Conservation (phyloP, 1,284 basidiomycete genomes). For the Thecaphora thlaspeos region DNA sequence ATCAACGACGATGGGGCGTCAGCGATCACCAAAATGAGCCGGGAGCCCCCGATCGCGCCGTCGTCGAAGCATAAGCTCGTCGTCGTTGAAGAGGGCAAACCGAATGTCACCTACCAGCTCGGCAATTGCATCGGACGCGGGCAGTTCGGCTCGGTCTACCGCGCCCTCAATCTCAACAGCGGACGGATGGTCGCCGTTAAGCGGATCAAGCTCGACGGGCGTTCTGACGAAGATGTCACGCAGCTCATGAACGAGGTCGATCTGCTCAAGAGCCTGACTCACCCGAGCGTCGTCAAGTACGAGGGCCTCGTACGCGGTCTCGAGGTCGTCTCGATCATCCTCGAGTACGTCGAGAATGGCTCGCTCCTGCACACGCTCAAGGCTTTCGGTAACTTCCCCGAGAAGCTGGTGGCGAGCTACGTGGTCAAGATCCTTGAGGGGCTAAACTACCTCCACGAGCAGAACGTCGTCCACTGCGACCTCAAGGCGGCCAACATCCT, state of each 20-base stretch:
- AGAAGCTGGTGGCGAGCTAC: slow-evolving; percentile 92
- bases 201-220: slow-evolving; percentile 96
- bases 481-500: slow-evolving; percentile 65
- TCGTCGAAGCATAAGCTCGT: slow-evolving; percentile 68
- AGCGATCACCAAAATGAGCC: slow-evolving; percentile 13
- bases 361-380: slow-evolving; percentile 70
- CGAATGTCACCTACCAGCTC: slow-evolving; percentile 69
- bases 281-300: slow-evolving; percentile 92
- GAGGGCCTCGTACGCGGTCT: slow-evolving; percentile 67
- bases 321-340: slow-evolving; percentile 59
- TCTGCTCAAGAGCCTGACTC: slow-evolving; percentile 94
- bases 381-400: slow-evolving; percentile 75
- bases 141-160: slow-evolving; percentile 92
- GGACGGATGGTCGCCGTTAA: slow-evolving; percentile 67
- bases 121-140: slow-evolving; percentile 88
- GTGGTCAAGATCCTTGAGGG: slow-evolving; percentile 82
- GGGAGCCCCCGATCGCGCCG: slow-evolving; percentile 12
- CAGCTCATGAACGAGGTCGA: slow-evolving; percentile 99
- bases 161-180: slow-evolving; percentile 76
- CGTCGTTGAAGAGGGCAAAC: slow-evolving; percentile 76
- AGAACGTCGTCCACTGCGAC: slow-evolving; percentile 69
- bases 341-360: slow-evolving; percentile 65
- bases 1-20: slow-evolving; percentile 31
- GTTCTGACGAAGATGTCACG: slow-evolving; percentile 95
- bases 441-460: slow-evolving; percentile 91